A percentile compares a stretch with the other conserved stretches of the same genome.
Evolutionary conservation across 2,329 filamentous ascomycete genomes (phyloP).

Genomic region (Sclerotinia spermophila): DNA sequence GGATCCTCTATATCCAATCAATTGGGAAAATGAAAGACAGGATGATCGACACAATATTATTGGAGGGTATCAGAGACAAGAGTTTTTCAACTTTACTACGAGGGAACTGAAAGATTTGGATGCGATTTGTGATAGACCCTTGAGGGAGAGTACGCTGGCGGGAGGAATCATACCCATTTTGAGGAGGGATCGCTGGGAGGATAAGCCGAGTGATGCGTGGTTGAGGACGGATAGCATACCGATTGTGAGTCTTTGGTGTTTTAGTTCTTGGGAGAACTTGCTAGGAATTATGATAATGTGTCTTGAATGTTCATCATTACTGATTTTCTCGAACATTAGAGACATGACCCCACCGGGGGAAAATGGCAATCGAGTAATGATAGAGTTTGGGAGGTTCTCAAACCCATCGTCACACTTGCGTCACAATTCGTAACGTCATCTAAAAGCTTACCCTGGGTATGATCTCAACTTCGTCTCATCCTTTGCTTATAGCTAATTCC

Average conservation of each 20-base stretch:
- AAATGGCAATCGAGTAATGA: conserved; percentile 12
- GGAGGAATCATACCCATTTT: neutral
- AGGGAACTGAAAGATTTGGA: conserved; percentile 12
- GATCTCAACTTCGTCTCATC: neutral
- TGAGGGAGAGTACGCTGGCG: neutral
- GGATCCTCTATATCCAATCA: neutral
- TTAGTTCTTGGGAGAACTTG: neutral
- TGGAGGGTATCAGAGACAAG: neutral
- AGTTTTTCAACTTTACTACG: neutral
- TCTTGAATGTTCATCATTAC: neutral
- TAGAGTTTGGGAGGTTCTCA: neutral
- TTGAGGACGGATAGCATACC: neutral
- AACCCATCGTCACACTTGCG: neutral
- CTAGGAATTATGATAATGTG: no score
- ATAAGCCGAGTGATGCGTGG: conserved; percentile 4
- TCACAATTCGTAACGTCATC: neutral
- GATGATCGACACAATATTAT: neutral
- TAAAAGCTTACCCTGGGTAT: conserved; percentile 6
- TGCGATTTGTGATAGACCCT: neutral
- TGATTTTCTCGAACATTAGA: neutral
- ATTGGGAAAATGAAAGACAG: neutral
- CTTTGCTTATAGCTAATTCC: neutral
- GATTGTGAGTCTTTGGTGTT: neutral
- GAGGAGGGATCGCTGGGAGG: neutral
- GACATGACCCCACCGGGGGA: neutral